Base-by-base conservation (phyloP, 805 yeast genomes). In the Wickerhamomyces mucosus region DNA sequence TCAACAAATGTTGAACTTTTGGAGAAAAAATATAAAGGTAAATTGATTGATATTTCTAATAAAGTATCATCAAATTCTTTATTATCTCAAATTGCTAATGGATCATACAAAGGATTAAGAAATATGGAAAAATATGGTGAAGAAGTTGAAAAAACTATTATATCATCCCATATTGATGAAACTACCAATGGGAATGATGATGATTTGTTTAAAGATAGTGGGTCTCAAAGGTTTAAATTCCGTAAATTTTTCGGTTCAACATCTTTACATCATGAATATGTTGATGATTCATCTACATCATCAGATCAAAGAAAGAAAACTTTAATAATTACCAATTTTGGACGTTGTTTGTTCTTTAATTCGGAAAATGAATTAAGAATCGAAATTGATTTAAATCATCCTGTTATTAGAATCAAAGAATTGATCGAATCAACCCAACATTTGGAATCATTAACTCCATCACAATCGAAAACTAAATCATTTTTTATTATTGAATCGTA, bases 351-450 rank as follows among this genome's bases (percentile, higher is more conserved):
- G n/a, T n/a, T n/a, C n/a, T n/a, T n/a, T n/a, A n/a, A n/a, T n/a
- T n/a, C n/a, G n/a, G n/a, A n/a, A n/a, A n/a, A n/a, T n/a, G n/a
- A n/a, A n/a, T 46, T 77, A 27, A 58, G 65, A 13, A 59, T 67
- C 13, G 85, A 78, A 35, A 62, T 81, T 21, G 65, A 65, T 39
- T 51, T 79, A 26, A 59, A 66, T 5, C 69, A 67, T 42, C 61
- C 72, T 1, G 69, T 70, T 11, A 57, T 73, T 13, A 67, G 57
- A 31, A 63, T 80, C 41, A 77, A 72, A 43, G 89, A 80, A 48
- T 59, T 79, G 13, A 55, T 72, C 5, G 59, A 65, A 9, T 56
- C 60, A 13, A 47, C 51, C 3, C 45, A 39, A 5, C 27, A 39
- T 1, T 15, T 53, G 6, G 56, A 51, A 27, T 14, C 13, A 7